Evolutionary conservation across 768 basidiomycete genomes (phyloP).

Genomic region (Ramaria sp.): DNA sequence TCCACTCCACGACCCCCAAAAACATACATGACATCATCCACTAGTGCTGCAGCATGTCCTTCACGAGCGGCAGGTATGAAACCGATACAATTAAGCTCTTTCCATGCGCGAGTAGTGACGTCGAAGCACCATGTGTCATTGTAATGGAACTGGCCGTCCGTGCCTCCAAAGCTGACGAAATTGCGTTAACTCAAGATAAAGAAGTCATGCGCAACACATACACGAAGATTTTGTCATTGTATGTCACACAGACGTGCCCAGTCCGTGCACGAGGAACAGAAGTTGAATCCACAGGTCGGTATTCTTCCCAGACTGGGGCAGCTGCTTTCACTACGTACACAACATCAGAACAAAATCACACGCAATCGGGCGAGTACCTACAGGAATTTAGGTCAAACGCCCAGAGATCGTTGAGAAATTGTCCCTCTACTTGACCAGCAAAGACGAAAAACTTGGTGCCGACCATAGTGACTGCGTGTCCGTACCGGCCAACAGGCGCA

Average conservation of each 20-base stretch:
- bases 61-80: conserved; percentile 94
- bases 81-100: conserved; percentile 90
- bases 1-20: conserved; percentile 97
- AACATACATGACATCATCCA: conserved; percentile 95
- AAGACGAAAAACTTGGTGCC: conserved; percentile 90
- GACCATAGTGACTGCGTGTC: conserved; percentile 89
- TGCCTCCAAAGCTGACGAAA: conserved; percentile 80
- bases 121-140: conserved; percentile 98
- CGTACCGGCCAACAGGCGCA: conserved; percentile 83
- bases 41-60: conserved; percentile 91
- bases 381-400: conserved; percentile 90
- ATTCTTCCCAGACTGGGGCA: conserved; percentile 71
- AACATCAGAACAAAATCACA: conserved; percentile 2
- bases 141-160: conserved; percentile 97
- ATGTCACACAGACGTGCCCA: conserved; percentile 81
- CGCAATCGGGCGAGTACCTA: conserved; percentile 30
- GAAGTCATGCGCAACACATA: conserved; percentile 29
- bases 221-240: conserved; percentile 77
- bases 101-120: conserved; percentile 68
- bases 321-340: conserved; percentile 58
- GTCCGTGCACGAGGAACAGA: conserved; percentile 72
- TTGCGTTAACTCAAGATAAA: conserved; percentile 9
- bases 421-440: conserved; percentile 91
- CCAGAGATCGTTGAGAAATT: conserved; percentile 94
- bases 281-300: conserved; percentile 36